Evolutionary conservation across 345 rosid species (phyloP), one percentile per base, ranked within the genome.

Genomic region (Eucalyptus cloeziana): DNA sequence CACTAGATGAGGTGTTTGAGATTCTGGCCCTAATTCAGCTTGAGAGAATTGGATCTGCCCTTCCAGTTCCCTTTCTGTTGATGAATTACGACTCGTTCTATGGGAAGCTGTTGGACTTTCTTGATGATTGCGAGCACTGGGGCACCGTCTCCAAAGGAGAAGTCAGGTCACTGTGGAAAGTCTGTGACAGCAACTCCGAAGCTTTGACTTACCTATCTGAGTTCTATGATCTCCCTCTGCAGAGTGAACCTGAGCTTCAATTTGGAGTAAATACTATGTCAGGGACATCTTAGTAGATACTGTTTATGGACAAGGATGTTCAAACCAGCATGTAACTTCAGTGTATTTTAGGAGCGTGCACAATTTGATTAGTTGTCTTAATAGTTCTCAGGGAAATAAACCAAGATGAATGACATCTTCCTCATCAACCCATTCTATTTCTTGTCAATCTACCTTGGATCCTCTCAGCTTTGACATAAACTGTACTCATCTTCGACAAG

Each of bases 1-100:
- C 99, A 8, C 94, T 97, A 13, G 99, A 97, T 90, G 98, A 96
- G 91, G 93, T 95, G 92, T 97, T 96, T 87, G 98, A 97, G 95
- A 95, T 96, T 87, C 90, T 97, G 89, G 94, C 98, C 50, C 88
- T 97, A 60, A 94, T 96, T 94, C 99, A 97, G 92, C 94, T 97
- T 6, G 90, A 94, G 90, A 94, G 99, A 91, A 95, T 96, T 54
- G 99, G 99, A 60, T 96, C 98, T 25, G 88, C 60, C 49, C 92
- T 96, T 86, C 98, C 96, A 1, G 96, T 97, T 89, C 99, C 99
- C 1, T 96, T 97, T 90, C 90, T 95, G 30, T 93, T 97, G 91
- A 95, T 97, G 98, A 97, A 97, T 90, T 97, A 96, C 33, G 94
- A 95, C 88, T 94, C 97, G 25, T 96, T 93, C 92, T 97, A 96